Evolutionary conservation across 2,329 filamentous ascomycete species (phyloP).

Genomic region (Penicillium sp.): DNA sequence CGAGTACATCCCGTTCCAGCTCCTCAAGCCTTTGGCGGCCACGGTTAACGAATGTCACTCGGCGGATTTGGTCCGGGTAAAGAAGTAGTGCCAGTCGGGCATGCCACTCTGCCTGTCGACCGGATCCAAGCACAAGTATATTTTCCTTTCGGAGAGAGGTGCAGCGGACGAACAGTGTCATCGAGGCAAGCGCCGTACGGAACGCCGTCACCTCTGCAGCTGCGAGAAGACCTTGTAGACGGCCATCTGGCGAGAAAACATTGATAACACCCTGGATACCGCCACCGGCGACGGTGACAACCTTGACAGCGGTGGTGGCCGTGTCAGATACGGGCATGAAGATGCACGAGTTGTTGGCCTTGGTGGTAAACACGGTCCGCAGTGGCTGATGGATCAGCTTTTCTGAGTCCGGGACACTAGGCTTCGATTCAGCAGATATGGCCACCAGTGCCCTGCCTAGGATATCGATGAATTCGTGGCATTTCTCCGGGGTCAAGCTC

Average conservation of each 20-base stretch:
- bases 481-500: conserved; percentile 29
- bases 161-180: conserved; percentile 56
- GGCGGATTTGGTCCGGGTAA: conserved; percentile 43
- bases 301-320: conserved; percentile 63
- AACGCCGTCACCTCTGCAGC: conserved; percentile 73
- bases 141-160: conserved; percentile 25
- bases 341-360: conserved; percentile 52
- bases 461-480: conserved; percentile 32
- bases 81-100: conserved; percentile 49
- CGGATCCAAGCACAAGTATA: conserved; percentile 47
- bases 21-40: conserved; percentile 54
- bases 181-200: conserved; percentile 68
- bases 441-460: conserved; percentile 34
- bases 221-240: conserved; percentile 63
- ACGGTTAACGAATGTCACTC: conserved; percentile 74
- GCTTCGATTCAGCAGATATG: conserved; percentile 29
- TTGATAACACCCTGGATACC: conserved; percentile 63
- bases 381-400: conserved; percentile 42
- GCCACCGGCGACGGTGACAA: conserved; percentile 52
- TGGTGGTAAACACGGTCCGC: conserved; percentile 39
- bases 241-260: conserved; percentile 59
- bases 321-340: conserved; percentile 70
- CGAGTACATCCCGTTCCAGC: conserved; percentile 27
- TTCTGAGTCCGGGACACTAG: conserved; percentile 20
- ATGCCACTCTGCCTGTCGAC: conserved; percentile 50